These are phyloP conservation scores for Macadamia tetraphylla DNA, from an alignment of 164 flowering plant genomes.

Conservation along the genomic window DNA sequence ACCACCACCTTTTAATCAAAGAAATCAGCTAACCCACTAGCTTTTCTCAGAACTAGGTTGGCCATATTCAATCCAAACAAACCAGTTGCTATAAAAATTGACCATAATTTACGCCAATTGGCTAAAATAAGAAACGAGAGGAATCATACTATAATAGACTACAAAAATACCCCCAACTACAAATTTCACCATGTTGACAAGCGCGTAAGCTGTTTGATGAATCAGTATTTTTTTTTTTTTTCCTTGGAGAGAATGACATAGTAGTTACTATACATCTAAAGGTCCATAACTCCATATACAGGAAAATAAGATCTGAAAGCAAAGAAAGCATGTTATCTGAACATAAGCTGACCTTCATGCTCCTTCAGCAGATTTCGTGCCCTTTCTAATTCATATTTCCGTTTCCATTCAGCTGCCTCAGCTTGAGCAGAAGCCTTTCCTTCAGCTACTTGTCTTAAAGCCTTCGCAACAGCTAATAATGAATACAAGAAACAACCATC, in stretches of 20 bases:
- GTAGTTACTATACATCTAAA: neutral
- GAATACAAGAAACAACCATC: slow-evolving; percentile 9
- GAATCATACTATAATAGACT: too few species aligned
- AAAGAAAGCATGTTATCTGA: slow-evolving; percentile 5
- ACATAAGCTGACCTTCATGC: slow-evolving; percentile 46
- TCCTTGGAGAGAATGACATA: neutral
- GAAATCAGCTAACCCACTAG: too few species aligned
- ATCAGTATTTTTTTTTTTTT: too few species aligned
- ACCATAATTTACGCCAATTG: too few species aligned
- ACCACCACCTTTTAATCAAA: neutral
- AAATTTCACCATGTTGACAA: too few species aligned
- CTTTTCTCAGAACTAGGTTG: too few species aligned
- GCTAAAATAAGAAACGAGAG: too few species aligned
- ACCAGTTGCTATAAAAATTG: too few species aligned
- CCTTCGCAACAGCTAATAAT: slow-evolving; percentile 83
- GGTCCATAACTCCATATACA: neutral
- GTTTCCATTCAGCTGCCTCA: slow-evolving; percentile 99
- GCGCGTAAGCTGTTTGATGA: too few species aligned
- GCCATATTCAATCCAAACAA: too few species aligned
- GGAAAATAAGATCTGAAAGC: neutral
- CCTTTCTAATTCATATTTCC: slow-evolving; percentile 84
- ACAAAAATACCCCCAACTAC: too few species aligned
- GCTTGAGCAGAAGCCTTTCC: slow-evolving; percentile 96
- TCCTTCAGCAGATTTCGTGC: slow-evolving; percentile 46
- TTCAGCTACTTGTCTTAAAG: slow-evolving; percentile 78